Base-by-base conservation (phyloP, 176 grass and related monocot genomes). In the Leersia perrieri region DNA sequence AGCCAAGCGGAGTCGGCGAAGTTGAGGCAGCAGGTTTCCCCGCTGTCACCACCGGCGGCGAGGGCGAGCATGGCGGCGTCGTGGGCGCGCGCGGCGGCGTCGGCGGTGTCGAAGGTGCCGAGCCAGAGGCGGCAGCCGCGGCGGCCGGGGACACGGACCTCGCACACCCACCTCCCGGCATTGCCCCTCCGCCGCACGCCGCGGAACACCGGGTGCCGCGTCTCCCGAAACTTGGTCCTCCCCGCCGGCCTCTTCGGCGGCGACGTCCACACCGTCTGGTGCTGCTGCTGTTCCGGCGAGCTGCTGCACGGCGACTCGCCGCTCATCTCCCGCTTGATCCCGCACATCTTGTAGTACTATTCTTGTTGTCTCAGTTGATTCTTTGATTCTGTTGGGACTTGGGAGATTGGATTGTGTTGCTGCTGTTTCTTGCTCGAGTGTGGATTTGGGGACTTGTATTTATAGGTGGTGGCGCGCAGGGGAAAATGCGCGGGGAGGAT, bases 161-260 rank as follows among this genome's bases (percentile, higher is more conserved):
- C 88, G 82, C 85, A 88, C 26, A 94, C 88, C 91, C 88, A 94
- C 58, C 79, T 74, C 26, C 83, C 88, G 30, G 81, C 88, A 38
- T 44, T 65, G 82, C 79, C 84, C 16, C 91, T 38, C 23, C 71
- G 71, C 67, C 88, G 81, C n/a, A 93, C 91, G 73, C 91, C 88
- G 34, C 82, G 81, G 72, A 84, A 94, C 70, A 94, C 82, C 22
- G 83, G 92, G 79, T 94, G 92, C 13, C 92, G 57, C 80, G 83
- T 94, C 86, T 94, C 92, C 72, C 88, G 38, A 86, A 94, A 91
- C 79, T 91, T 94, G 63, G 89, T 94, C 33, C 88, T 57, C 22
- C 92, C 92, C 11, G 85, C 85, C 2, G 79, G 86, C 3, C 83
- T 70, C 83, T 94, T 94, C 35, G 88, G 82, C 33, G 68, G 63